Conservation (phyloP, 441 rosid species). For the Adansonia rubrostipa region DNA sequence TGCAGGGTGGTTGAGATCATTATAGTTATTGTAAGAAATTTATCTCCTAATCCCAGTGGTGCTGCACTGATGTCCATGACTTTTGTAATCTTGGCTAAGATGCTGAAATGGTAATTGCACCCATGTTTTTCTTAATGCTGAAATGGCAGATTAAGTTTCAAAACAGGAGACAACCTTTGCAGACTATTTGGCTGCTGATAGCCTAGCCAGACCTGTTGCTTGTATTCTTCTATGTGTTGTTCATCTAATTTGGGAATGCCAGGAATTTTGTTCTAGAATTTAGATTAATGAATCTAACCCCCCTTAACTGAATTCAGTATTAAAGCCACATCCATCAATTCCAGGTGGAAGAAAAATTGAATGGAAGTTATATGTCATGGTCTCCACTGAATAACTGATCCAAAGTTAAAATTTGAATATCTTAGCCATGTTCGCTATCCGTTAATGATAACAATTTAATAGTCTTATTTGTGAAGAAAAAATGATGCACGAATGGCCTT, state of each 20-base stretch:
- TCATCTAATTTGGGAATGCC: not conserved
- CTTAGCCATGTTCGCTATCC: not conserved
- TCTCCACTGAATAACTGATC: slow-evolving; percentile 2
- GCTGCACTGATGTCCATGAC: slow-evolving; percentile 81
- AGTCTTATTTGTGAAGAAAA: not conserved
- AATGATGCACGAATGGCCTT: not conserved
- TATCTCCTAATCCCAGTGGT: slow-evolving; percentile 56
- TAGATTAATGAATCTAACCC: not conserved
- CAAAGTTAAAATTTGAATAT: not conserved
- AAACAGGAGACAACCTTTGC: not conserved
- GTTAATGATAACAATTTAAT: not conserved
- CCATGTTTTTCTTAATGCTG: not conserved
- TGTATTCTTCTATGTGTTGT: not conserved
- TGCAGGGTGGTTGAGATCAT: slow-evolving; percentile 85
- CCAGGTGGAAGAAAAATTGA: slow-evolving; percentile 13
- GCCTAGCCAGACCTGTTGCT: slow-evolving; percentile 6
- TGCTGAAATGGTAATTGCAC: slow-evolving; percentile 71
- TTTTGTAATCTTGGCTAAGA: slow-evolving; percentile 70
- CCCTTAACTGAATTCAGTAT: not conserved
- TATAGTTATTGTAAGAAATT: slow-evolving; percentile 63
- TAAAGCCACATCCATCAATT: slow-evolving; percentile 12
- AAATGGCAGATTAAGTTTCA: slow-evolving; percentile 10
- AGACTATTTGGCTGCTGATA: not conserved
- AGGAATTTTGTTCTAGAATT: slow-evolving; percentile 3
- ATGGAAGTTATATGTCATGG: not conserved